These are phyloP conservation scores for Hydnum rufescens DNA, from an alignment of 768 basidiomycete genomes.

Conservation along the genomic window DNA sequence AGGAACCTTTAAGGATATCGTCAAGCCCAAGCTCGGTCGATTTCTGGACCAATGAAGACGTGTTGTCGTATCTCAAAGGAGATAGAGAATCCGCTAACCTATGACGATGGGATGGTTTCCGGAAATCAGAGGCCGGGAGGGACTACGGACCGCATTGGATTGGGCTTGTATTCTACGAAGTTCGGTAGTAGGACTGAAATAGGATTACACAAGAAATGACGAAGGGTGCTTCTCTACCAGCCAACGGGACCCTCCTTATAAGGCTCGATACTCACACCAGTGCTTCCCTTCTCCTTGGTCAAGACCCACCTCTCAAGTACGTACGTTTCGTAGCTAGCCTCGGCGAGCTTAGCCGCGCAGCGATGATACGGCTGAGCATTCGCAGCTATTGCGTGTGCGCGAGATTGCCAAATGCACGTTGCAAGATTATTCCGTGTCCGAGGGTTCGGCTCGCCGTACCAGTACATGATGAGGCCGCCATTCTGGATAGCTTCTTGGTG, in stretches of 20 bases:
- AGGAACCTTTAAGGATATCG: no score
- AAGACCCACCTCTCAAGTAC: slow-evolving; percentile 56
- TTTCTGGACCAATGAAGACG: not conserved
- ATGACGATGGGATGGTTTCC: not conserved
- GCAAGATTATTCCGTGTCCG: slow-evolving; percentile 72
- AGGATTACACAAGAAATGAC: not conserved
- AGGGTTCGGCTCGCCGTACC: slow-evolving; percentile 74
- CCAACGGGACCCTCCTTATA: not conserved
- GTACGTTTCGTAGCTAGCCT: slow-evolving; percentile 58
- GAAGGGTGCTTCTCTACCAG: not conserved
- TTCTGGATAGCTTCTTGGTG: slow-evolving; percentile 86
- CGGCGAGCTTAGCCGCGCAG: slow-evolving; percentile 64
- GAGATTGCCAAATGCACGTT: slow-evolving; percentile 89
- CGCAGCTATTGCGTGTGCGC: slow-evolving; percentile 63
- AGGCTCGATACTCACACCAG: not conserved
- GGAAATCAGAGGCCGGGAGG: not conserved
- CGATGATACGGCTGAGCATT: slow-evolving; percentile 64
- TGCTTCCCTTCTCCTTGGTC: slow-evolving; percentile 26
- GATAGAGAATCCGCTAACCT: not conserved
- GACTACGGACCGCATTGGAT: not conserved
- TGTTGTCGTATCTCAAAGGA: not conserved
- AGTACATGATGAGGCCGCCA: slow-evolving; percentile 81
- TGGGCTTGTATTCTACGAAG: not conserved
- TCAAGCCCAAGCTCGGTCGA: no score
- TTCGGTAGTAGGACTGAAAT: not conserved